Percentiles rank a stretch among this genome's conserved stretches.
Conservation (phyloP, 2,329 filamentous ascomycete species). For the Arthrobotrys megalospora region DNA sequence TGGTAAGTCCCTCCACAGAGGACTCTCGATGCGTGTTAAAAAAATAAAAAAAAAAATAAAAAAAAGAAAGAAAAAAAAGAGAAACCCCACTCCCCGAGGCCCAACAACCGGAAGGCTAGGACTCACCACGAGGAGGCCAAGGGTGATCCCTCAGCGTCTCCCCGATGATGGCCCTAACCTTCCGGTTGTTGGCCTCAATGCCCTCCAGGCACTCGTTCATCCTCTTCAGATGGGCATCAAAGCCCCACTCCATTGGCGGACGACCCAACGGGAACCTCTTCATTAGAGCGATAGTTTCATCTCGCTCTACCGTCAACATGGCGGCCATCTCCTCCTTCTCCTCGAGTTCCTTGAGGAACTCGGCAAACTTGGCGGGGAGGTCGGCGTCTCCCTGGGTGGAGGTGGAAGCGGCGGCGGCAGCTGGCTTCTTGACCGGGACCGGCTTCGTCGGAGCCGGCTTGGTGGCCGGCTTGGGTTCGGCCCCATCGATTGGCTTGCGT, state of each 20-base stretch:
- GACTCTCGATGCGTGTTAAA: conserved; percentile 14
- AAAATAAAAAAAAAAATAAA: not conserved
- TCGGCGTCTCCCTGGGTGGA: too few species aligned
- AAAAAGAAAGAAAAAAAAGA: not conserved
- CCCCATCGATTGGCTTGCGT: not conserved
- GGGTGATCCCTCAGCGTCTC: conserved; percentile 35
- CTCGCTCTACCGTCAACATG: conserved; percentile 14
- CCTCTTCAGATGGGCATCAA: conserved; percentile 32
- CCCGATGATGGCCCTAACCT: conserved; percentile 18
- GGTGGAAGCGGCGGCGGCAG: not conserved
- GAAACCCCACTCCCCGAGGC: not conserved
- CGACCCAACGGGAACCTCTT: too few species aligned
- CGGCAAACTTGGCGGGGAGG: too few species aligned
- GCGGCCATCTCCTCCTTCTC: not conserved
- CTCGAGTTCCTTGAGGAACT: not conserved
- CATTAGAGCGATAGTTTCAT: not conserved
- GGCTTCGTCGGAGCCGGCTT: not conserved
- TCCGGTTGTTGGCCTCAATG: conserved; percentile 24
- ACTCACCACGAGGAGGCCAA: not conserved
- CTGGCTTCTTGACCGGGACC: not conserved
- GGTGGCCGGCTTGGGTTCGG: not conserved
- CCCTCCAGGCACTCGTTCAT: conserved; percentile 36
- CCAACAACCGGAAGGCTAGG: not conserved
- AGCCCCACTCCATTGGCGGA: conserved; percentile 10
- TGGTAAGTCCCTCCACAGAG: conserved; percentile 20